Base-by-base conservation (phyloP, 495 filamentous ascomycete genomes). In the Rostrohypoxylon terebratum region DNA sequence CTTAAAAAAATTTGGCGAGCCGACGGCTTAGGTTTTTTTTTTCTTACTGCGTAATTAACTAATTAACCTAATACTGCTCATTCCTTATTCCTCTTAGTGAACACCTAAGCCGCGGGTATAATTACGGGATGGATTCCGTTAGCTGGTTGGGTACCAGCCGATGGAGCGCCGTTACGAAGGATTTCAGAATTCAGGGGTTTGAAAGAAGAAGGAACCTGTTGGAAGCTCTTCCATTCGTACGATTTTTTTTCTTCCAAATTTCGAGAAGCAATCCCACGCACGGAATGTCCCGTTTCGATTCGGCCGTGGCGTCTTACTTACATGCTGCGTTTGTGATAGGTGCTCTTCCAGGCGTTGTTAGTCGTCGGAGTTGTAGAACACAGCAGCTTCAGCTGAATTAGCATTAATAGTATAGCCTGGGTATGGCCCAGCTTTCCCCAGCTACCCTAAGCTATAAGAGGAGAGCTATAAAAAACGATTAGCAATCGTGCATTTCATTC, bases 371-470 rank as follows among this genome's bases (percentile, higher is more conserved):
- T 58, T 38, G n/a, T 14, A 14, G 38, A 7, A 50, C 11, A 20
- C 28, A 1, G 50, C 23, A 18, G 54, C 55, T 63, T 63, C 57
- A 69, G 71, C 66, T 66, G 60, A 55, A 55, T 16, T 55, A 55
- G 31, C 51, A 34, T 20, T 14, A 18, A 36, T 55, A 16, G 13
- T 55, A 55, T 55, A 55, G 51, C 14, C 31, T 18, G 10, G 51
- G 51, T 55, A 1, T 55, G 36, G 18, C 50, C 48, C 28, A 54
- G 50, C 34, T 38, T 38, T 10, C 13, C 38, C 38, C 38, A 42
- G 38, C 38, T n/a, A 4, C 11, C 28, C 16, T 16, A n/a, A 45
- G 42, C 42, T 45, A 45, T 45, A 45, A 45, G 42, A 45, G n/a
- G 42, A 45, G 42, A 45, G 42, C 42, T 45, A 45, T 36, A 36